Evolutionary conservation across 306 rosid genomes (phyloP).

Genomic region (Abrus pulchellus): DNA sequence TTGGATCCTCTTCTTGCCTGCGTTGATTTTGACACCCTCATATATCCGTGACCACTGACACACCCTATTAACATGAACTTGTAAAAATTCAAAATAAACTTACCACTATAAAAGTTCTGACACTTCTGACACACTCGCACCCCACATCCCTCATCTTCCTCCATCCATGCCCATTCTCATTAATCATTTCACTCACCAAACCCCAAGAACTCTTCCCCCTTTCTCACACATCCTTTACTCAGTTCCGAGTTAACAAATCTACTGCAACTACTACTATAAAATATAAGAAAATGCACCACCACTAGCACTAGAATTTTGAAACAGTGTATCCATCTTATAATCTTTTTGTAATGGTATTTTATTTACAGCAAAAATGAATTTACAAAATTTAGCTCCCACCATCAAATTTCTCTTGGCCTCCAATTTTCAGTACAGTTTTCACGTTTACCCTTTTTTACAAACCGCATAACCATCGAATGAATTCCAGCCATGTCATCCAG

Average conservation of each 20-base stretch:
- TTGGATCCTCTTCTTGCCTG: neutral
- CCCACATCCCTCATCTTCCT: conserved; percentile 18
- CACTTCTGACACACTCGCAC: conserved; percentile 41
- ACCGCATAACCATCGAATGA: conserved; percentile 41
- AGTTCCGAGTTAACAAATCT: neutral
- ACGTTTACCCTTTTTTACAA: neutral
- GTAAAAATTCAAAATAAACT: neutral
- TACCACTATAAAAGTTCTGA: conserved; percentile 34
- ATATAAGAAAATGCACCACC: neutral
- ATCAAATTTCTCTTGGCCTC: too few relatives aligned
- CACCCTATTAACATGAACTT: conserved; percentile 13
- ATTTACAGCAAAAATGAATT: conserved; percentile 43
- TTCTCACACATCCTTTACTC: conserved; percentile 38
- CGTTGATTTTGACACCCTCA: conserved; percentile 42
- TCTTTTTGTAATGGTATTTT: too few relatives aligned
- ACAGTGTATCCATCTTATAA: neutral
- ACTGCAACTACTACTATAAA: neutral
- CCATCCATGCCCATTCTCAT: conserved; percentile 40
- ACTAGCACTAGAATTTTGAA: neutral
- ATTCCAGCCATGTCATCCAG: conserved; percentile 8
- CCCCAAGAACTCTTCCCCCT: neutral
- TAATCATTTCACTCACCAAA: conserved; percentile 46
- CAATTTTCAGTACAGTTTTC: neutral
- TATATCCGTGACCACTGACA: conserved; percentile 59
- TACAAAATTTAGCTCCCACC: conserved; percentile 21